phyloP scores from a whole-genome alignment of 192 early-diverging fungal species.

The Helicostylum pulchrum region DNA sequence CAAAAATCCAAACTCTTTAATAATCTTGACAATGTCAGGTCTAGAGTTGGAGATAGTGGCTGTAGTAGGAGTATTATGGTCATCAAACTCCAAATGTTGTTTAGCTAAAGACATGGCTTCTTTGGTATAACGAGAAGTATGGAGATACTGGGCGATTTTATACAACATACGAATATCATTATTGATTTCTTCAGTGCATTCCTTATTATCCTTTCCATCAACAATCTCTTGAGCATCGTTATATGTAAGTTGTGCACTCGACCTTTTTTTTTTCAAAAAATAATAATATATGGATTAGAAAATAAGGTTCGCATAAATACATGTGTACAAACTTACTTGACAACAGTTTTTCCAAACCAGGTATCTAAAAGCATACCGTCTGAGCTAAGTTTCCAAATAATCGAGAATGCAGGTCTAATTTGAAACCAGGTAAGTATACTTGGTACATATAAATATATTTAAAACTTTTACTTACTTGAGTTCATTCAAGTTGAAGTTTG shows the following conservation, averaged over 20 bases:
- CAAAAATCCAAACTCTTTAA: slow-evolving; percentile 96
- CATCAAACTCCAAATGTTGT: slow-evolving; percentile 83
- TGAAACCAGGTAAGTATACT: neutral
- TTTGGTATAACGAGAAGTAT: slow-evolving; percentile 65
- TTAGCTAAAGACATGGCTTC: slow-evolving; percentile 86
- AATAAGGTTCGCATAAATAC: neutral
- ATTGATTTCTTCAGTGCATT: slow-evolving; percentile 36
- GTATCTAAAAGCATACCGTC: slow-evolving; percentile 81
- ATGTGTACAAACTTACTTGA: slow-evolving; percentile 12
- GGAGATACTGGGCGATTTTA: slow-evolving; percentile 72
- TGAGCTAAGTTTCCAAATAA: slow-evolving; percentile 91
- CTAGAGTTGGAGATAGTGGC: slow-evolving; percentile 51
- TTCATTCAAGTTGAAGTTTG: slow-evolving; percentile 84
- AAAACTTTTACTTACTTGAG: slow-evolving; percentile 40
- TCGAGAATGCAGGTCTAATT: slow-evolving; percentile 51
- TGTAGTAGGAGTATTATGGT: neutral
- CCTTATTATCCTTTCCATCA: neutral
- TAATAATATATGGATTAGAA: neutral
- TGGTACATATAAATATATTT: neutral
- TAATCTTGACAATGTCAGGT: slow-evolving; percentile 74
- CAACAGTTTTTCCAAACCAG: slow-evolving; percentile 61
- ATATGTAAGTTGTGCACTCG: slow-evolving; percentile 71
- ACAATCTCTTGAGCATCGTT: slow-evolving; percentile 3
- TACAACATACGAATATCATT: slow-evolving; percentile 26
- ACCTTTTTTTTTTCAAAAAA: neutral